phyloP scores from a whole-genome alignment of 2,329 filamentous ascomycete species.

The Lanzia echinophila region DNA sequence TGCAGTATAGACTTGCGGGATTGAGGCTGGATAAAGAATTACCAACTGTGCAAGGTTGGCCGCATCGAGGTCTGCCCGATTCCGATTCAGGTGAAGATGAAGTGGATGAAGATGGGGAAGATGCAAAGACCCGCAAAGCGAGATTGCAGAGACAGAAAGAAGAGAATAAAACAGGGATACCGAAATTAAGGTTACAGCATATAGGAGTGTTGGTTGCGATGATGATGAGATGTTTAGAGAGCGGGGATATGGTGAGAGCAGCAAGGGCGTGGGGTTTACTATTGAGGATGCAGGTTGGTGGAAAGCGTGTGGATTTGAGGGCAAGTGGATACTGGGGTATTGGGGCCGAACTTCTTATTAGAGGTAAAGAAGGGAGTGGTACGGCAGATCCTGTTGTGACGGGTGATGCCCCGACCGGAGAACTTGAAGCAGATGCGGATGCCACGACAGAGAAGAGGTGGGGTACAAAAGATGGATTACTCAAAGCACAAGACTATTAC shows the following conservation, averaged over 20 bases:
- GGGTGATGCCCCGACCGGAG: neutral
- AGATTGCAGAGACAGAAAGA: constrained; percentile 7
- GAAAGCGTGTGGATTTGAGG: constrained; percentile 59
- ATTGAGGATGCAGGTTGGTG: constrained; percentile 51
- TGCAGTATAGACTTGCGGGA: constrained; percentile 49
- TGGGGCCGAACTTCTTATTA: constrained; percentile 74
- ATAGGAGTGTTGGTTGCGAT: constrained; percentile 61
- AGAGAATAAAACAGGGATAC: constrained; percentile 9
- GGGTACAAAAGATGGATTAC: constrained; percentile 45
- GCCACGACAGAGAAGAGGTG: constrained; percentile 19
- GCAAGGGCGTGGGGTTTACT: constrained; percentile 70
- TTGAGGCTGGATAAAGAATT: constrained; percentile 41
- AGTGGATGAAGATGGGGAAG: constrained; percentile 13
- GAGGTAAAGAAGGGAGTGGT: constrained; percentile 33
- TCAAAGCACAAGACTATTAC: constrained; percentile 61
- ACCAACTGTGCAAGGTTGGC: constrained; percentile 40
- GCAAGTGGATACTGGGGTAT: constrained; percentile 70
- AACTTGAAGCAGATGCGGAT: neutral
- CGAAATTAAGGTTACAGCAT: constrained; percentile 44
- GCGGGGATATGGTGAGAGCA: constrained; percentile 65
- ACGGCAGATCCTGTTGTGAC: neutral
- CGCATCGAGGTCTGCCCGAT: constrained; percentile 40
- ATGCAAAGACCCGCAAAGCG: constrained; percentile 2
- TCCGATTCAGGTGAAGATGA: constrained; percentile 9
- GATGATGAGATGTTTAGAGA: constrained; percentile 64